phyloP scores from a whole-genome alignment of 192 early-diverging fungal species.

The Gonapodya prolifera region DNA sequence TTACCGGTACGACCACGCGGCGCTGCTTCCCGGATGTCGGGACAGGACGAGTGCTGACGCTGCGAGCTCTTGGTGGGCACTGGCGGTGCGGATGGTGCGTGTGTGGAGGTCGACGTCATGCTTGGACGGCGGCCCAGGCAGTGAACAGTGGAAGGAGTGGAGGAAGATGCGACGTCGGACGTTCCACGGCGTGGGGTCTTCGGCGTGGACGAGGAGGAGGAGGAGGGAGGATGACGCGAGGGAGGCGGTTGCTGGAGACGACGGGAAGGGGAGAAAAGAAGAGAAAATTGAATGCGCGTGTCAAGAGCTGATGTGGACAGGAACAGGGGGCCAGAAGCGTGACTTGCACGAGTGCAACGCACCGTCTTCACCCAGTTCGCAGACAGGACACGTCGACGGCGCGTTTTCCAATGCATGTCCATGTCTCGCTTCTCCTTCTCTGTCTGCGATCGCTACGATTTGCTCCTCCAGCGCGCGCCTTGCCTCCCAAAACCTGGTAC shows the following conservation, averaged over 20 bases:
- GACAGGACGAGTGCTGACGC: background rate
- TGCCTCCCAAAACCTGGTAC: background rate
- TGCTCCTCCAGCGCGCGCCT: background rate
- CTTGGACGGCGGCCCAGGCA: background rate
- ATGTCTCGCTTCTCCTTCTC: background rate
- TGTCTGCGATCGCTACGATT: too few species aligned
- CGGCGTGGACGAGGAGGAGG: background rate
- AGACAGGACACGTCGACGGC: background rate
- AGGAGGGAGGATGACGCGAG: background rate
- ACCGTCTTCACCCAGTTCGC: background rate
- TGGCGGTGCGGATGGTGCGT: too few species aligned
- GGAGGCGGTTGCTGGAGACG: background rate
- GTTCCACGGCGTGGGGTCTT: background rate
- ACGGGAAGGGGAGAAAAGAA: background rate
- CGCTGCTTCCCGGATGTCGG: background rate
- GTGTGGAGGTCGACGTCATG: too few species aligned
- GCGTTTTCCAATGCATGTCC: background rate
- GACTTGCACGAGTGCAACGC: too few species aligned
- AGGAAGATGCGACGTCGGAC: background rate
- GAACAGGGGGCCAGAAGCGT: background rate
- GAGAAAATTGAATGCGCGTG: background rate
- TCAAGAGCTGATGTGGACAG: background rate
- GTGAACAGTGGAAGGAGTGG: background rate
- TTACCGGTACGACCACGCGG: background rate
- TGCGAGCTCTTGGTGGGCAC: background rate